Conservation (phyloP, 495 filamentous ascomycete species). For the Trichoderma erinaceum region DNA sequence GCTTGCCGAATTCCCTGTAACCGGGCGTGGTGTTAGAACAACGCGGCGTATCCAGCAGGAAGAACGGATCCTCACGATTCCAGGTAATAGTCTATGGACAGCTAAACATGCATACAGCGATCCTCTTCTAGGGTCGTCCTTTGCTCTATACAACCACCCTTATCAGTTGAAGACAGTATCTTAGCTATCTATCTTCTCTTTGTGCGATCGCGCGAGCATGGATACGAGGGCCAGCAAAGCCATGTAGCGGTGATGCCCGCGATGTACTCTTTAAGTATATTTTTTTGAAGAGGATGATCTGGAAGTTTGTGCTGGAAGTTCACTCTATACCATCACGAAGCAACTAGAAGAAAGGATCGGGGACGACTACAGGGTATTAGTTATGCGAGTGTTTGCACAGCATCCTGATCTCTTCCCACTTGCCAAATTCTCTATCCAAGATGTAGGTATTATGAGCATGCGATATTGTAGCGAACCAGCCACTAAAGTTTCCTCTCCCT, state of each 20-base stretch:
- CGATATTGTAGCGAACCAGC: slow-evolving; percentile 22
- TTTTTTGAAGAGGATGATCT: slow-evolving; percentile 27
- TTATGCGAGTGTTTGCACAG: slow-evolving; percentile 24
- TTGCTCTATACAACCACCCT: slow-evolving; percentile 25
- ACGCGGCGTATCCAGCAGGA: slow-evolving; percentile 27
- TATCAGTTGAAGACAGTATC: slow-evolving; percentile 30
- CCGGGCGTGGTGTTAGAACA: slow-evolving; percentile 27
- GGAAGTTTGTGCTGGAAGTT: slow-evolving; percentile 27
- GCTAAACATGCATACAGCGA: slow-evolving; percentile 30
- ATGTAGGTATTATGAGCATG: slow-evolving; percentile 23
- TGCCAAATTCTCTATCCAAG: slow-evolving; percentile 27
- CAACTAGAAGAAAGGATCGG: slow-evolving; percentile 25
- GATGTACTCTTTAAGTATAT: slow-evolving; percentile 30
- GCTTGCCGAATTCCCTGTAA: slow-evolving; percentile 28
- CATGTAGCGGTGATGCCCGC: slow-evolving; percentile 27
- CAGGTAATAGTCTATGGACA: slow-evolving; percentile 26
- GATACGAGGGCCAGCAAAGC: slow-evolving; percentile 28
- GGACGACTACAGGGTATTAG: slow-evolving; percentile 25
- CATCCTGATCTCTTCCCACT: slow-evolving; percentile 29
- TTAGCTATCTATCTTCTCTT: slow-evolving; percentile 30
- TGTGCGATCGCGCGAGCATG: slow-evolving; percentile 28
- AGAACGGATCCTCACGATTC: slow-evolving; percentile 29
- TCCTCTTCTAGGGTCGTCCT: slow-evolving; percentile 27
- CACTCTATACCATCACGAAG: slow-evolving; percentile 29
- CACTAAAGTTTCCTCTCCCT: slow-evolving; percentile 22